Conservation (phyloP, 768 basidiomycete species). For the Tremella mesenterica region DNA sequence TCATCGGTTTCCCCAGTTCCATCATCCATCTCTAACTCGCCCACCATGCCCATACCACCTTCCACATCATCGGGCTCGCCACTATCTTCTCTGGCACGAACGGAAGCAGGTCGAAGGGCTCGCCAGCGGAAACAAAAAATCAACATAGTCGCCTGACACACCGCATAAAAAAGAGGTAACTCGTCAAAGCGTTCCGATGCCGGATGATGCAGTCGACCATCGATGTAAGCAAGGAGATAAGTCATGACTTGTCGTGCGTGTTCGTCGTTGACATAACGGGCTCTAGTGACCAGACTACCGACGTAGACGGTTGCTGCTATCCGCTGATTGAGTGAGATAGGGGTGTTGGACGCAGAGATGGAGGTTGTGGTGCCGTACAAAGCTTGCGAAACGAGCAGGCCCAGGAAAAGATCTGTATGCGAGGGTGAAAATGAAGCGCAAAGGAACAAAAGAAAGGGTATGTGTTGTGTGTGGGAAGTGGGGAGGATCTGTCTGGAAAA, state of each 20-base stretch:
- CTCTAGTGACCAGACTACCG: slow-evolving; percentile 82
- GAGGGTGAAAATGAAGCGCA: slow-evolving; percentile 80
- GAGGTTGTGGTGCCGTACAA: slow-evolving; percentile 56
- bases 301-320: slow-evolving; percentile 91
- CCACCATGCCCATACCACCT: slow-evolving; percentile 48
- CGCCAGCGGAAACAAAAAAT: slow-evolving; percentile 98
- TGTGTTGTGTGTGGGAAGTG: slow-evolving; percentile 94
- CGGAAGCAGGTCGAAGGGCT: slow-evolving; percentile 59
- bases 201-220: slow-evolving; percentile 64
- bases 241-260: slow-evolving; percentile 63
- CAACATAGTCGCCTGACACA: slow-evolving; percentile 81
- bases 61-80: slow-evolving; percentile 49
- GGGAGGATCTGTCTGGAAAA: slow-evolving; percentile 89
- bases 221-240: slow-evolving; percentile 79
- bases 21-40: slow-evolving; percentile 36
- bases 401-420: slow-evolving; percentile 86
- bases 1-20: slow-evolving; percentile 16
- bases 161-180: slow-evolving; percentile 75
- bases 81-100: slow-evolving; percentile 29
- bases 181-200: slow-evolving; percentile 49
- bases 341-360: slow-evolving; percentile 9
- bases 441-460: slow-evolving; percentile 95
- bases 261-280: slow-evolving; percentile 69
- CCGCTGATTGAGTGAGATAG: slow-evolving; percentile 56
- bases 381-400: slow-evolving; percentile 85